Percentiles rank a stretch among this genome's conserved stretches.
Evolutionary conservation across 306 rosid species (phyloP).

Genomic region (Pachyrhizus erosus): DNA sequence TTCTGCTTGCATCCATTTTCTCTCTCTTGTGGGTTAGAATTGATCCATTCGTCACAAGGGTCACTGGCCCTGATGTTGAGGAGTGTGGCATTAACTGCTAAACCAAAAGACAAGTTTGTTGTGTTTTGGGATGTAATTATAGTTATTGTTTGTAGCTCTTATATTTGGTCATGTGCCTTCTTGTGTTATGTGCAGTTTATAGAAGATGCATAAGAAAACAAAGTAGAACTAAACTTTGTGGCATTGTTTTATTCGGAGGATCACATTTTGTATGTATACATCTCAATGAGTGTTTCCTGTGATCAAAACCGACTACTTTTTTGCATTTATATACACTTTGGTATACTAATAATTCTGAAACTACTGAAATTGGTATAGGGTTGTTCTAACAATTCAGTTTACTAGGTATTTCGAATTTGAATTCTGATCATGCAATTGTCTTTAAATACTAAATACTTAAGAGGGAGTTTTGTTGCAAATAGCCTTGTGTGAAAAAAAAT

Average conservation of each 20-base stretch:
- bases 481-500: no score
- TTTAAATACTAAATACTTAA: no score
- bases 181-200: constrained; percentile 42
- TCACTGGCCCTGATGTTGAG: constrained; percentile 86
- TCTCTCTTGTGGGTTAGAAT: constrained; percentile 89
- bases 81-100: constrained; percentile 97
- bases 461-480: no score
- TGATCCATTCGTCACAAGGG: constrained; percentile 86
- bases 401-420: no score
- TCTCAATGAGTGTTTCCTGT: background rate
- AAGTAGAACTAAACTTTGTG: background rate
- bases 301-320: background rate
- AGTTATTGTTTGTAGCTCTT: constrained; percentile 14
- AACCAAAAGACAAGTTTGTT: constrained; percentile 16
- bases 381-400: no score
- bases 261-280: background rate
- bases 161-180: constrained; percentile 17
- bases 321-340: background rate
- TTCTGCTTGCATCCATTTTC: constrained; percentile 93
- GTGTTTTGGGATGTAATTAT: constrained; percentile 43
- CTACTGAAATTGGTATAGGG: no score
- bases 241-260: constrained; percentile 15
- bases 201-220: constrained; percentile 27
- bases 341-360: no score
- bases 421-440: background rate